Evolutionary conservation across 1,139 yeast species (phyloP), one percentile per base, ranked within the genome.

Genomic region (Nematodospora anomalae): DNA sequence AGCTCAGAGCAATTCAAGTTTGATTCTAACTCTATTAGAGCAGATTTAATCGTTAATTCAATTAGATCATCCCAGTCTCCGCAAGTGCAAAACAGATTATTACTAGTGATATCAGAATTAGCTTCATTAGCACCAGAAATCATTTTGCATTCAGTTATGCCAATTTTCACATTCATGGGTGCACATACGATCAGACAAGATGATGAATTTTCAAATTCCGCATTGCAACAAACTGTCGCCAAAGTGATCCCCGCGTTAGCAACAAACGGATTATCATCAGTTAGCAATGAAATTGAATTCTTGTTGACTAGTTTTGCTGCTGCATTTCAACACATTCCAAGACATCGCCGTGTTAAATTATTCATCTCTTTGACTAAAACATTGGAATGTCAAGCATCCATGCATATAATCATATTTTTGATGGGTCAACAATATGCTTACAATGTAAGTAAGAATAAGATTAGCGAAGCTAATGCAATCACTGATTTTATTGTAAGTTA

Each of bases 91-190:
- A 92, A 92, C 61, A 78, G 90, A 49, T 67, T 92, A 36, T 67
- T 92, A 43, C 66, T 92, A 45, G 90, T 92, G 13, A 81, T 92
- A 50, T 87, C 97, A 3, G 84, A 89, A 37, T 69, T 92, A 49
- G 97, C 97, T 0, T 71, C 89, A 1, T 66, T 90, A 40, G 88
- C 92, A 12, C 96, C 98, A 6, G 97, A 92, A 56, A 79, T 85
- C 27, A 89, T 92, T 26, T 70, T 94, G 46, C 97, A 94, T 63
- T 86, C 97, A 3, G 96, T 94, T 10, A 92, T 92, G 99, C 98
- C 99, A 13, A 90, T 92, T 37, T 92, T 92, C 67, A 94, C 98
- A 0, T 94, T 92, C 53, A 92, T 92, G 98, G 99, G 99, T 40
- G 96, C 97, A 21, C 95, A 89, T 53, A 89, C 97, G 9, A 79